A percentile compares a stretch with the other conserved stretches of the same genome.
phyloP scores from a whole-genome alignment of 2,329 filamentous ascomycete species.

The Akanthomyces muscarius region DNA sequence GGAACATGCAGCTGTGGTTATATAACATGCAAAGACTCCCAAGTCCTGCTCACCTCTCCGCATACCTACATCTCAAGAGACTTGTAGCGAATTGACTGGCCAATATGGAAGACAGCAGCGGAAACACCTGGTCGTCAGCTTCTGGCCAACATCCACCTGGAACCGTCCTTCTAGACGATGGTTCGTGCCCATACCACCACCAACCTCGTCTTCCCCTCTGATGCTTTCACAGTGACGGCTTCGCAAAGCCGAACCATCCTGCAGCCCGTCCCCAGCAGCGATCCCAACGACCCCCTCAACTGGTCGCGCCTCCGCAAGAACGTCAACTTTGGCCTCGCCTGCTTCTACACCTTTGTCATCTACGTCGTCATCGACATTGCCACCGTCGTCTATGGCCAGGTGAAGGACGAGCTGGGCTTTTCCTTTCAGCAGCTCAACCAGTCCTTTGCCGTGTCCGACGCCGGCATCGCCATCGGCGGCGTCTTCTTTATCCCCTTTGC shows the following conservation, averaged over 20 bases:
- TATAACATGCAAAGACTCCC: no score
- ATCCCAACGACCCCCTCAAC: neutral
- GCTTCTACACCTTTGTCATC: slow-evolving; percentile 60
- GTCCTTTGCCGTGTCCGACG: slow-evolving; percentile 27
- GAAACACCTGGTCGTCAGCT: no score
- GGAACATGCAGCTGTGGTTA: no score
- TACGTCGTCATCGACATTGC: slow-evolving; percentile 56
- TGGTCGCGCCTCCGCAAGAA: slow-evolving; percentile 15
- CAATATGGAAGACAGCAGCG: no score
- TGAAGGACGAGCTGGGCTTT: slow-evolving; percentile 26
- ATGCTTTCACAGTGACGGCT: no score
- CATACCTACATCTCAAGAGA: no score
- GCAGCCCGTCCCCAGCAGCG: neutral
- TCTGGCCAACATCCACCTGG: no score
- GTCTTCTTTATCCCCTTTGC: slow-evolving; percentile 33
- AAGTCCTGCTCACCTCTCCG: no score
- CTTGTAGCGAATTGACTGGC: no score
- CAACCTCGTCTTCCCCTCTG: no score
- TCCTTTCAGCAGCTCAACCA: slow-evolving; percentile 26
- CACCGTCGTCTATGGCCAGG: slow-evolving; percentile 13
- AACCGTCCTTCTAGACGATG: no score
- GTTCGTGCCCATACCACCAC: no score
- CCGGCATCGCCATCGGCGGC: slow-evolving; percentile 31
- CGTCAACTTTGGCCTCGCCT: slow-evolving; percentile 45
- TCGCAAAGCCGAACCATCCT: neutral